Evolutionary conservation across 371 early-diverging fungal genomes (phyloP), one percentile per base, ranked within the genome.

Genomic region (Lichtheimia ramosa): DNA sequence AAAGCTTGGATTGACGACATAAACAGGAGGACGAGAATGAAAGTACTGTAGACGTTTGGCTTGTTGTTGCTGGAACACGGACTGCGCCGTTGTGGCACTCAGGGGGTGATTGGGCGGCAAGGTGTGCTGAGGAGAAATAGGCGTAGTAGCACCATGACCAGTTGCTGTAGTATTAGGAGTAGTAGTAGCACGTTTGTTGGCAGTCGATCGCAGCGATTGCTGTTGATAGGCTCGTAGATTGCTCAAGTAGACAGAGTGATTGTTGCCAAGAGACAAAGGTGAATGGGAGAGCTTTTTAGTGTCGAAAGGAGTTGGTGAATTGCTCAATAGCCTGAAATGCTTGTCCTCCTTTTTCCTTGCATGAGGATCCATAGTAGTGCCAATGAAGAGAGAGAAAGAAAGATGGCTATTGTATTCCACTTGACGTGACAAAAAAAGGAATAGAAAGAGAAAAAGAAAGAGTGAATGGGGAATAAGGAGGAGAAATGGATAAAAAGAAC

Each of bases 1-100:
- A 63, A 79, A 79, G 16, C 69, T 64, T 5, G 80, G 80, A 14
- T 65, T 70, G 40, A 61, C 60, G 14, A 76, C 75, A 68, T 76
- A 79, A 8, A 71, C 68, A 43, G 77, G 71, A 16, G 76, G 62
- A 2, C 75, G 62, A 24, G 54, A 58, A 51, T 79, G 80, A 59
- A 70, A 79, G 28, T 71, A 76, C 12, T 76, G 74, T 42, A 76
- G 48, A 24, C 68, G 65, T 18, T 62, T 69, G 5, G 56, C 62
- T 56, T 75, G 80, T 27, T 79, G 76, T 40, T 74, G 74, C 23
- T 55, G 56, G 42, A 42, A 43, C 23, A 55, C 20, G 6, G 56
- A 55, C 20, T 34, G 56, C 24, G 39, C 43, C 43, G 43, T 41
- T 24, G 56, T 15, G 25, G 18, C 56, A 43, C 43, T 54, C 15